phyloP scores from a whole-genome alignment of 164 flowering plant species.

The Litsea cubeba region DNA sequence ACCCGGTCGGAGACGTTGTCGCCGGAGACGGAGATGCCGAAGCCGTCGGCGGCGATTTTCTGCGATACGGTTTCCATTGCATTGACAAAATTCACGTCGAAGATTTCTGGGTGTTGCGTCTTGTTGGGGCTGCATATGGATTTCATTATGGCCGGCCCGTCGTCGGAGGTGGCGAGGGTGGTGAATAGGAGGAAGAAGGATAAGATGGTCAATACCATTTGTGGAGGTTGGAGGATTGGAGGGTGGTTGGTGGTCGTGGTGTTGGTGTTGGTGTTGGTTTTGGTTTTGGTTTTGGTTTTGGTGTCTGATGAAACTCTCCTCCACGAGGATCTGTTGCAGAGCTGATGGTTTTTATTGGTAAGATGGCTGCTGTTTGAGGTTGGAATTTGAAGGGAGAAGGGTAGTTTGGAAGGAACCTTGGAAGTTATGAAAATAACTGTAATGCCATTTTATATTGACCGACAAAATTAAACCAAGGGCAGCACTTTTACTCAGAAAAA shows the following conservation, averaged over 20 bases:
- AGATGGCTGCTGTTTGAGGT: neutral
- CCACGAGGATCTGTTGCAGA: neutral
- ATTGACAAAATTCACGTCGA: constrained; percentile 15
- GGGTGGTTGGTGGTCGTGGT: neutral
- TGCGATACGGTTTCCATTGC: constrained; percentile 12
- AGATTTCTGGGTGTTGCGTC: neutral
- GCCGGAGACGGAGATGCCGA: constrained; percentile 8
- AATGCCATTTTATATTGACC: neutral
- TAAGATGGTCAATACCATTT: neutral
- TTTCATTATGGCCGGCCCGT: neutral
- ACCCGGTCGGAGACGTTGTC: neutral
- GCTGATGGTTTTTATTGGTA: neutral
- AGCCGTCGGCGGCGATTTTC: constrained; percentile 2
- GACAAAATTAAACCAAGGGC: neutral
- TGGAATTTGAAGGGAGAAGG: neutral
- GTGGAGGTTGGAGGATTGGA: neutral
- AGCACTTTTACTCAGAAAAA: no score
- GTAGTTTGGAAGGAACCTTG: neutral
- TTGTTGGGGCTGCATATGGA: neutral
- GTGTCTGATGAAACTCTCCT: neutral
- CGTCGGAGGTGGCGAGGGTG: neutral
- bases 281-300: neutral
- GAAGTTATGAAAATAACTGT: neutral
- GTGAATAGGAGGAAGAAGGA: neutral
- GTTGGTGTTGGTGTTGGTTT: no score